Percentiles rank a stretch among this genome's conserved stretches.
phyloP scores from a whole-genome alignment of 148 eudicot species.

The Cornus kousa region DNA sequence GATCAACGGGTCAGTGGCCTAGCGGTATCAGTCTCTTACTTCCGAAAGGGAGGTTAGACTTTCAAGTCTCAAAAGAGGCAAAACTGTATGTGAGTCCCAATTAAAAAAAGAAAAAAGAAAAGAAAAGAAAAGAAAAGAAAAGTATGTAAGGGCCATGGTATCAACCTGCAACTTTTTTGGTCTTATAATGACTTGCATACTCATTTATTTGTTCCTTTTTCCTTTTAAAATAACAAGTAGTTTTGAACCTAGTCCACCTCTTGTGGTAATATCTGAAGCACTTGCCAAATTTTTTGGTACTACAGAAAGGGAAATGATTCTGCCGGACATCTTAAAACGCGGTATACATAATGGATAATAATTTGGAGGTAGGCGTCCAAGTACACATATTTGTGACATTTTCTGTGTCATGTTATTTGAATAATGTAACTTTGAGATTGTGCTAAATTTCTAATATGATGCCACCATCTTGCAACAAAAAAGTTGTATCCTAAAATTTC shows the following conservation, averaged over 20 bases:
- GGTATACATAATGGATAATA: conserved; percentile 59
- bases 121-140: no score
- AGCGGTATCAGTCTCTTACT: no score
- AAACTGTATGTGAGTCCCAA: no score
- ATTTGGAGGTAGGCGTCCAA: conserved; percentile 48
- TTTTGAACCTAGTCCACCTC: conserved; percentile 37
- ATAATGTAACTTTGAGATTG: neutral
- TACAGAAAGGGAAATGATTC: conserved; percentile 55
- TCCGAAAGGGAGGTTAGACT: no score
- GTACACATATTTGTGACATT: neutral
- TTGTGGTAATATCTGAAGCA: conserved; percentile 56
- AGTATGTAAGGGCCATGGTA: neutral
- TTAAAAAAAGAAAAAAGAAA: no score
- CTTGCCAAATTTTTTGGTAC: conserved; percentile 65
- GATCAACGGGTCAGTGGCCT: no score
- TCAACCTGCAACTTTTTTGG: neutral
- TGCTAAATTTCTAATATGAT: neutral
- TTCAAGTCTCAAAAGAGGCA: no score
- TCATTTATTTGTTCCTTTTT: no score
- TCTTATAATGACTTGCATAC: neutral
- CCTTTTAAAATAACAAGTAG: conserved; percentile 30
- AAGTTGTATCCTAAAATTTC: no score
- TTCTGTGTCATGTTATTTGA: neutral
- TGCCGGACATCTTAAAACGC: conserved; percentile 50
- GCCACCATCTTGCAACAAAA: no score